Evolutionary conservation across 805 yeast species (phyloP), one percentile per base, ranked within the genome.

Genomic region (Starmerella bombi): DNA sequence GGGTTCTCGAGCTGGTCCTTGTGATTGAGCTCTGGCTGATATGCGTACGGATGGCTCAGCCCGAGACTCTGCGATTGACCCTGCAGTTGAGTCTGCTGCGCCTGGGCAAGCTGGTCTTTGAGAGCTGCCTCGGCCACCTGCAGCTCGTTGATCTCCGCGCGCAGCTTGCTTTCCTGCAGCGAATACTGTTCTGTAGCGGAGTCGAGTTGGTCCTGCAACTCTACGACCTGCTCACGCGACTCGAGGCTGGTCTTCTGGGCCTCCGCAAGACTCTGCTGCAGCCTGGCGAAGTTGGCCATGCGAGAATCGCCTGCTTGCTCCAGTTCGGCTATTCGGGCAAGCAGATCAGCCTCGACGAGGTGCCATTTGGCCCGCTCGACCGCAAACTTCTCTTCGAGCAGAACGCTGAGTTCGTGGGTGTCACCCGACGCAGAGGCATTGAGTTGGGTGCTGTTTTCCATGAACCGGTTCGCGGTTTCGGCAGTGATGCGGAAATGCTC

Each of bases 321-420:
- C 16, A 52, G 52, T 25, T 48, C 52, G 4, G 70, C 56, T 16
- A 77, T 64, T 42, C 70, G 71, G 7, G 61, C 57, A 45, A 67
- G 62, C 44, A 84, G 65, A 3, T 74, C 66, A 30, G 79, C 70
- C 58, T 91, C 96, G 32, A 84, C 75, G 16, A 75, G 63, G 42
- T 79, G 77, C 93, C 94, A 83, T 56, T 79, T 82, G 48, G 77
- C 75, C 31, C 71, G 69, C 60, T 44, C 25, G 7, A 28, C 31
- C 6, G 17, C 31, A 15, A 28, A 15, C 14, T 15, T 10, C 6
- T 10, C 17, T 15, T 28, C 31, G n/a, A 15, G 15, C n/a, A 10
- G 6, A 10, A 15, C 31, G 20, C 18, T 4, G 10, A 17, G 9
- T 9, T 20, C 25, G 16, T 5, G 9, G n/a, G 27, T 5, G 10